Evolutionary conservation across 225 moss, liverwort and hornwort species (phyloP).

Genomic region (Pseudoscleropodium purum): DNA sequence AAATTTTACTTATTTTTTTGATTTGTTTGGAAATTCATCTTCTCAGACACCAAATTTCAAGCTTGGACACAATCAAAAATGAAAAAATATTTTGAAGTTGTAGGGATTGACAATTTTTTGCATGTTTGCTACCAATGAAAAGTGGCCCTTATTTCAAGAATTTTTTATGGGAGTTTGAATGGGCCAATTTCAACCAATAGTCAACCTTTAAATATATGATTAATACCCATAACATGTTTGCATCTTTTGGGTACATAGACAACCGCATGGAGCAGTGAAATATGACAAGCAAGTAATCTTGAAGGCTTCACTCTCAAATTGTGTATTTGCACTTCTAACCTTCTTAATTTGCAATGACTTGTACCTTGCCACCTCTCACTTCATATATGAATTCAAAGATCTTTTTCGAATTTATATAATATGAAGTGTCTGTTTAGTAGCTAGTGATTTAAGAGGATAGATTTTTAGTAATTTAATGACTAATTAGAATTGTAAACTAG

Average conservation of each 20-base stretch:
- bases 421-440: not conserved
- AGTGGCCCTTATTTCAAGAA: rapidly evolving
- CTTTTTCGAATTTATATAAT: not conserved
- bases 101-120: not conserved
- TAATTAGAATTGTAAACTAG: rapidly evolving
- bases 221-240: too few relatives aligned
- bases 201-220: not conserved
- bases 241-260: not conserved
- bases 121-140: not conserved
- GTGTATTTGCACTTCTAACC: not conserved
- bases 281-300: not conserved
- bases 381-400: not conserved
- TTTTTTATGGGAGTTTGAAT: not conserved
- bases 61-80: not conserved
- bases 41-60: not conserved
- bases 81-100: not conserved
- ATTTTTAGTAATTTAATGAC: not conserved
- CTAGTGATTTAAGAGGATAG: not conserved
- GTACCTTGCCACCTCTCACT: not conserved
- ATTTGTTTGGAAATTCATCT: not conserved
- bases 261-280: not conserved
- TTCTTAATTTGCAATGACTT: not conserved
- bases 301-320: not conserved
- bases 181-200: not conserved
- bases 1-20: not conserved